Evolutionary conservation across 805 yeast species (phyloP).

Genomic region (Jamesozyma rosinii): DNA sequence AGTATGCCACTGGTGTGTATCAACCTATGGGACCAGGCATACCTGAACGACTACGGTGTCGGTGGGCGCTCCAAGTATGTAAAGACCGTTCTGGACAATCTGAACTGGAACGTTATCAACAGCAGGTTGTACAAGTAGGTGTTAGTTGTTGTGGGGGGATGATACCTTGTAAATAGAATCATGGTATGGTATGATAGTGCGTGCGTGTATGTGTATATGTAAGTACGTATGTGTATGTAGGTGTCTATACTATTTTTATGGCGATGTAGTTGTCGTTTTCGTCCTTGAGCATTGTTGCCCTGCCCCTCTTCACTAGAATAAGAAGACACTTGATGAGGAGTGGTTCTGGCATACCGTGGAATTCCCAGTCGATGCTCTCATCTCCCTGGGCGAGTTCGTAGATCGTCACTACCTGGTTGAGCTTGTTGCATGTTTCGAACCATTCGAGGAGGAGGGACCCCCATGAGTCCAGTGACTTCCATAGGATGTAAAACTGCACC

Average conservation of each 20-base stretch:
- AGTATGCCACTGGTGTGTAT: slow-evolving; percentile 58
- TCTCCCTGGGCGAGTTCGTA: slow-evolving; percentile 72
- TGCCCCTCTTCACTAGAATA: slow-evolving; percentile 52
- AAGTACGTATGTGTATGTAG: slow-evolving; percentile 6
- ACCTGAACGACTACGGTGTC: slow-evolving; percentile 73
- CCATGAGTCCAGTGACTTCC: slow-evolving; percentile 68
- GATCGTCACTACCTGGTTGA: slow-evolving; percentile 65
- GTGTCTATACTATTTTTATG: slow-evolving; percentile 48
- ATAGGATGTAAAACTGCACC: slow-evolving; percentile 41
- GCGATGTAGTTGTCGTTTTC: slow-evolving; percentile 64
- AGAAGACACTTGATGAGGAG: slow-evolving; percentile 48
- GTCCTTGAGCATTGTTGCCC: slow-evolving; percentile 64
- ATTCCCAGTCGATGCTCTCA: slow-evolving; percentile 43
- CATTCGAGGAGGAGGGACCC: slow-evolving; percentile 51
- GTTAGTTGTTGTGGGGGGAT: too few species aligned
- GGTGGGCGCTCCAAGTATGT: slow-evolving; percentile 62
- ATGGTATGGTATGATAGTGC: too few species aligned
- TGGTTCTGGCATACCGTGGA: slow-evolving; percentile 51
- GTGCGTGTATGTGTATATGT: too few species aligned
- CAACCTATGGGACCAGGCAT: slow-evolving; percentile 88
- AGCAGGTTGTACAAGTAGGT: slow-evolving; percentile 31
- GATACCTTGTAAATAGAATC: too few species aligned
- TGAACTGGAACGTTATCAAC: slow-evolving; percentile 75
- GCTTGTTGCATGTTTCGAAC: slow-evolving; percentile 73
- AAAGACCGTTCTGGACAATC: slow-evolving; percentile 62